Conservation (phyloP, 176 grass and related monocot species). For the Hsuehochloa calcarea region DNA sequence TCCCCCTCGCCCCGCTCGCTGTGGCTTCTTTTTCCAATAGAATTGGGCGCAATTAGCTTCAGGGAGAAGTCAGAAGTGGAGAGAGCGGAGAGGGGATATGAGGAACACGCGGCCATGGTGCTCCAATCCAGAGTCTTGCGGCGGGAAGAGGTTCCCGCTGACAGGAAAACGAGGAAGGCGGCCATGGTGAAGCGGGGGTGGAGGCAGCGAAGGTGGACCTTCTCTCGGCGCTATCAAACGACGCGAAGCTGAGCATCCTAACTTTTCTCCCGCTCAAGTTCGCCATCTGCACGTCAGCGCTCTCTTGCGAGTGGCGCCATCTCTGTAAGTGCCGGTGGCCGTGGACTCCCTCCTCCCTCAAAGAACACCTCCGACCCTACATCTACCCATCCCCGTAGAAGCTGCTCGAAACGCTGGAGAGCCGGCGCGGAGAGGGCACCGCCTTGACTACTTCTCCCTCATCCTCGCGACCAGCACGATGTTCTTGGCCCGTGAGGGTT, state of each 20-base stretch:
- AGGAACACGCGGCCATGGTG: too few species aligned
- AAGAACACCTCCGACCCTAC: constrained; percentile 10
- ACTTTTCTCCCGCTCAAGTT: constrained; percentile 48
- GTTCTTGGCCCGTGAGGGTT: too few species aligned
- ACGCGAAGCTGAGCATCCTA: constrained; percentile 37
- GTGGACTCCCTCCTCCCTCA: constrained; percentile 10
- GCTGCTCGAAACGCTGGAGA: neutral
- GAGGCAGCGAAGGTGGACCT: neutral
- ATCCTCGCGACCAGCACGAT: constrained; percentile 4
- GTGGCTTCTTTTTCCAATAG: too few species aligned
- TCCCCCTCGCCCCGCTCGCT: too few species aligned
- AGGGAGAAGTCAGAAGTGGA: too few species aligned
- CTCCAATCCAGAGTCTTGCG: too few species aligned
- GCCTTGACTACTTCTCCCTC: constrained; percentile 46
- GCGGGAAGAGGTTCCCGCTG: too few species aligned
- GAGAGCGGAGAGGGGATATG: too few species aligned
- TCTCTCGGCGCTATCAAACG: constrained; percentile 45
- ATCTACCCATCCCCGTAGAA: constrained; percentile 4
- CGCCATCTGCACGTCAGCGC: constrained; percentile 43
- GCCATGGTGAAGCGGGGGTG: too few species aligned
- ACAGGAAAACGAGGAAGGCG: too few species aligned
- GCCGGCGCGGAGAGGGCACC: constrained; percentile 9
- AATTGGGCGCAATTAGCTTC: too few species aligned
- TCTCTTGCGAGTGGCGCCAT: constrained; percentile 42
- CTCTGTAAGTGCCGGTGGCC: constrained; percentile 50